Conservation (phyloP, 163 green algal species). For the Coccomyxa subellipsoidea region DNA sequence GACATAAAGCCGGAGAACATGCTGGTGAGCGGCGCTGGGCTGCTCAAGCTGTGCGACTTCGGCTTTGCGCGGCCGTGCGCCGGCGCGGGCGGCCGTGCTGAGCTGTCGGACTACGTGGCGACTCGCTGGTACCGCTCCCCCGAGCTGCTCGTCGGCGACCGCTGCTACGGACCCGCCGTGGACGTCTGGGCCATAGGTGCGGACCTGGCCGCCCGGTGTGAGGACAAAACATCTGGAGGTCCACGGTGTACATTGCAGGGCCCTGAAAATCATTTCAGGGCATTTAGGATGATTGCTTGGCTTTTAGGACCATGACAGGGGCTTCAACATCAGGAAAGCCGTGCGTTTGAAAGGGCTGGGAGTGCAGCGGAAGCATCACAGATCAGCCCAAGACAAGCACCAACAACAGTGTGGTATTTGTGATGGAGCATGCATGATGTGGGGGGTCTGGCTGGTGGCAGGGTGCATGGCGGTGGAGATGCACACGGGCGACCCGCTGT, state of each 20-base stretch:
- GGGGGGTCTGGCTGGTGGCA: neutral
- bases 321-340: too few relatives aligned
- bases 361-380: too few relatives aligned
- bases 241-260: too few relatives aligned
- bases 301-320: too few relatives aligned
- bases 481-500: slow-evolving; percentile 76
- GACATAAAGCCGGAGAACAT: slow-evolving; percentile 75
- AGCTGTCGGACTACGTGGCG: slow-evolving; percentile 5
- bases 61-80: slow-evolving; percentile 72
- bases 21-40: slow-evolving; percentile 40
- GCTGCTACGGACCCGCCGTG: slow-evolving; percentile 70
- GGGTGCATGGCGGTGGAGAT: slow-evolving; percentile 84
- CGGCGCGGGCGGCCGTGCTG: slow-evolving; percentile 7
- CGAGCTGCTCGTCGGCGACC: slow-evolving; percentile 76
- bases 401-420: too few relatives aligned
- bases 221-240: too few relatives aligned
- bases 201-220: too few relatives aligned
- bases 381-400: too few relatives aligned
- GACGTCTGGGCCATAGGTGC: slow-evolving; percentile 85
- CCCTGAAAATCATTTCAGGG: too few relatives aligned
- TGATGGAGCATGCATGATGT: neutral
- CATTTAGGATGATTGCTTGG: too few relatives aligned
- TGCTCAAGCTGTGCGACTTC: slow-evolving; percentile 91
- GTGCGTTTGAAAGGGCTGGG: too few relatives aligned
- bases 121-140: slow-evolving; percentile 79